phyloP scores from a whole-genome alignment of 495 filamentous ascomycete species.

The Hyaloscypha bicolor region DNA sequence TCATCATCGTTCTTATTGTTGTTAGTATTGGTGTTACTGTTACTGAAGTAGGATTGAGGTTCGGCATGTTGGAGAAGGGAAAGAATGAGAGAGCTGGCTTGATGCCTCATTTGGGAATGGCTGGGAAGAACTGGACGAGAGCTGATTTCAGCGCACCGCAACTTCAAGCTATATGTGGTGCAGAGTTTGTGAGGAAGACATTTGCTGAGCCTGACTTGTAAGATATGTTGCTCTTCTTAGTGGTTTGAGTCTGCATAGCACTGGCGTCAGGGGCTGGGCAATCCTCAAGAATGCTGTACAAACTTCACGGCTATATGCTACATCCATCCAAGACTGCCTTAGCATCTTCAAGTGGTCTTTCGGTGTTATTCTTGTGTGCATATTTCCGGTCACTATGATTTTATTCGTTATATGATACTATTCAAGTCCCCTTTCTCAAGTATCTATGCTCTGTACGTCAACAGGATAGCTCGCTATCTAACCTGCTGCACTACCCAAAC shows the following conservation, averaged over 20 bases:
- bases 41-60: constrained; percentile 84
- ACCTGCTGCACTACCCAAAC: no score
- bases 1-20: constrained; percentile 92
- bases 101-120: constrained; percentile 39
- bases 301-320: not conserved
- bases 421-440: no score
- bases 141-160: constrained; percentile 41
- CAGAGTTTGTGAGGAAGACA: constrained; percentile 43
- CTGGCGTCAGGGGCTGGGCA: constrained; percentile 4
- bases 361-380: not conserved
- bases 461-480: no score
- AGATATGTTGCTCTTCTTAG: not conserved
- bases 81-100: constrained; percentile 35
- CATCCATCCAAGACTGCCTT: not conserved
- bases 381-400: no score
- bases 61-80: constrained; percentile 67
- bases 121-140: constrained; percentile 36
- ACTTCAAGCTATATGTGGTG: constrained; percentile 48
- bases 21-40: constrained; percentile 89
- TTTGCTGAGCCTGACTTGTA: constrained; percentile 40
- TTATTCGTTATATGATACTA: no score
- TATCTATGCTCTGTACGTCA: no score
- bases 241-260: constrained; percentile 20
- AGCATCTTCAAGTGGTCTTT: not conserved
- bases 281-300: not conserved